phyloP scores from a whole-genome alignment of 176 grass and related monocot genomes.

The Microstegium vimineum region DNA sequence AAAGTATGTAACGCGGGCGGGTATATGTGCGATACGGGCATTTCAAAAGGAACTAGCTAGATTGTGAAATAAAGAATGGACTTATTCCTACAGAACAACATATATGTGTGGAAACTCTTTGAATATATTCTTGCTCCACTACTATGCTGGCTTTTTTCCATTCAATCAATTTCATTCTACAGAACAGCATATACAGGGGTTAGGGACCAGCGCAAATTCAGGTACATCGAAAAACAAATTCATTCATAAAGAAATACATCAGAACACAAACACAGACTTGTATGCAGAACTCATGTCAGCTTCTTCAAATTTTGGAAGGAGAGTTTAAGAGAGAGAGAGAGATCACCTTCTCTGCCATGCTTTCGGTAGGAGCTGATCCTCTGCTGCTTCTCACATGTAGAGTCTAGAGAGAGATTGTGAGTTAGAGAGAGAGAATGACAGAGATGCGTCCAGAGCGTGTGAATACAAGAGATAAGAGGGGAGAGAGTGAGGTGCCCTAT shows the following conservation, averaged over 20 bases:
- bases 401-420: neutral
- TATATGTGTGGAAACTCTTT: neutral
- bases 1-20: neutral
- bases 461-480: neutral
- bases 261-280: neutral
- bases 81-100: neutral
- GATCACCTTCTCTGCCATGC: conserved; percentile 35
- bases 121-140: neutral
- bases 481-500: neutral
- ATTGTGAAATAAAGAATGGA: neutral
- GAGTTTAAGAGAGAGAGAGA: neutral
- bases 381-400: conserved; percentile 2
- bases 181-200: neutral
- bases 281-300: neutral
- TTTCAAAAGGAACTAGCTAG: neutral
- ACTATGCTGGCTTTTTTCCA: neutral
- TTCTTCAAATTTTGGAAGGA: neutral
- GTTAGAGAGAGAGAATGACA: neutral
- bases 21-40: too few species aligned
- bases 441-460: neutral
- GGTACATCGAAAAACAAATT: neutral
- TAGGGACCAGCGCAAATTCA: neutral
- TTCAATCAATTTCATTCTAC: neutral
- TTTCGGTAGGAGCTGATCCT: neutral
- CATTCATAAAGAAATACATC: neutral